Percentiles rank a stretch among this genome's conserved stretches.
phyloP scores from a whole-genome alignment of 306 rosid genomes.

The Casuarina glauca region DNA sequence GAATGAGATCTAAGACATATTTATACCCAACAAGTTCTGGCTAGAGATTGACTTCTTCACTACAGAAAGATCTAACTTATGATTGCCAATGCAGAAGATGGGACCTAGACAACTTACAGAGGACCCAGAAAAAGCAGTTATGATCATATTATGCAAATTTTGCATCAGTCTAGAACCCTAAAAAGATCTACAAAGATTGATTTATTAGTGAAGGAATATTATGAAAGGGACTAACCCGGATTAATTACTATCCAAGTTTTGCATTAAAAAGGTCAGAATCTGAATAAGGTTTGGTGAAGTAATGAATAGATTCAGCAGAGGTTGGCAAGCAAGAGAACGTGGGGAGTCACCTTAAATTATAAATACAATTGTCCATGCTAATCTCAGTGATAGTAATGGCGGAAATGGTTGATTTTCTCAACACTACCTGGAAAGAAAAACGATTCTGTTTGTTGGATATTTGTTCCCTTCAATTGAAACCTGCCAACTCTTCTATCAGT shows the following conservation, averaged over 20 bases:
- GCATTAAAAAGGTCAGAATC: conserved; percentile 5
- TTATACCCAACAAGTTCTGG: not conserved
- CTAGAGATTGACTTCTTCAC: not conserved
- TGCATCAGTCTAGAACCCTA: not conserved
- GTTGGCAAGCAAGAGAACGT: conserved; percentile 39
- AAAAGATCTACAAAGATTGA: not conserved
- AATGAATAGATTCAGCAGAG: not conserved
- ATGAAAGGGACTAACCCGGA: not conserved
- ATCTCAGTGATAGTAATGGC: conserved; percentile 4
- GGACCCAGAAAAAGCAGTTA: not conserved
- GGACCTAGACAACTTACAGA: not conserved
- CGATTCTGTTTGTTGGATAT: not conserved
- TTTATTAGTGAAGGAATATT: not conserved
- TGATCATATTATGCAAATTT: not conserved
- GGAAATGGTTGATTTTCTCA: conserved; percentile 19
- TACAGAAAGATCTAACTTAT: not conserved
- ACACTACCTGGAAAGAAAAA: conserved; percentile 6
- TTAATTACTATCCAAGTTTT: not conserved
- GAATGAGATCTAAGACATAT: conserved; percentile 6
- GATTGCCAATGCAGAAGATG: not conserved
- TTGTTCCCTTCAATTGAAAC: conserved; percentile 5
- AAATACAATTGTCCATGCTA: not conserved
- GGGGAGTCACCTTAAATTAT: conserved; percentile 14
- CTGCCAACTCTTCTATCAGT: not conserved
- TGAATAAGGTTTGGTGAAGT: conserved; percentile 18